Percentiles rank a stretch among this genome's conserved stretches.
phyloP scores from a whole-genome alignment of 202 grass and related monocot species.

The Digitaria exilis region DNA sequence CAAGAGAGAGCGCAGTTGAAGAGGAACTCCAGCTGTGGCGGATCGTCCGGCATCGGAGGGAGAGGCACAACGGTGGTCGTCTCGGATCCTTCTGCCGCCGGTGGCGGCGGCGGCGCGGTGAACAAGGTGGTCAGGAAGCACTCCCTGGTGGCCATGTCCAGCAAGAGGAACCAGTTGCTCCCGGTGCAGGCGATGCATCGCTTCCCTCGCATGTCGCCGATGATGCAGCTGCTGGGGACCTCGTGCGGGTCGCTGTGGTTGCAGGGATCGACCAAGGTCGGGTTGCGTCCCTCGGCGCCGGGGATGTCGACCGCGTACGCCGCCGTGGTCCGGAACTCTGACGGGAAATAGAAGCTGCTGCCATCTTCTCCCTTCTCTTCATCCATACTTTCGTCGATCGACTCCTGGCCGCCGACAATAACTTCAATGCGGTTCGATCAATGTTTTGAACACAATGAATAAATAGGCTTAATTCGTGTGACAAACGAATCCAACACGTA shows the following conservation, averaged over 20 bases:
- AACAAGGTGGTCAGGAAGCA: neutral
- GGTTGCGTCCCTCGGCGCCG: neutral
- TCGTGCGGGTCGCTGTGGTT: neutral
- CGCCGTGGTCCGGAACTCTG: neutral
- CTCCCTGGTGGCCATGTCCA: neutral
- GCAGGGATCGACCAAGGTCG: neutral
- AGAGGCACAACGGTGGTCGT: neutral
- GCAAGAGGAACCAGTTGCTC: constrained; percentile 10
- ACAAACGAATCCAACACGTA: too few species aligned
- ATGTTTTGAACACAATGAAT: too few species aligned
- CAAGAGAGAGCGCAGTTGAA: neutral
- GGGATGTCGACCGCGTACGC: neutral
- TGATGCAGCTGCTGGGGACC: neutral
- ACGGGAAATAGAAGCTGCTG: neutral
- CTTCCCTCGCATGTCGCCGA: neutral
- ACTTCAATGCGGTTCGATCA: too few species aligned
- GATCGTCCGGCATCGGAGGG: neutral
- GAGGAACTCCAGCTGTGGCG: neutral
- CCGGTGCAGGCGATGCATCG: neutral
- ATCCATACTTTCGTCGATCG: neutral
- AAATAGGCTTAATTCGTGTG: too few species aligned
- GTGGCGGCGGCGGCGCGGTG: too few species aligned
- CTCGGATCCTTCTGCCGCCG: too few species aligned
- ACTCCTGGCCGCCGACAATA: too few species aligned
- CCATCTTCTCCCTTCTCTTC: neutral